Evolutionary conservation across 345 rosid species (phyloP), one percentile per base, ranked within the genome.

Genomic region (Rhodamnia rubescens): DNA sequence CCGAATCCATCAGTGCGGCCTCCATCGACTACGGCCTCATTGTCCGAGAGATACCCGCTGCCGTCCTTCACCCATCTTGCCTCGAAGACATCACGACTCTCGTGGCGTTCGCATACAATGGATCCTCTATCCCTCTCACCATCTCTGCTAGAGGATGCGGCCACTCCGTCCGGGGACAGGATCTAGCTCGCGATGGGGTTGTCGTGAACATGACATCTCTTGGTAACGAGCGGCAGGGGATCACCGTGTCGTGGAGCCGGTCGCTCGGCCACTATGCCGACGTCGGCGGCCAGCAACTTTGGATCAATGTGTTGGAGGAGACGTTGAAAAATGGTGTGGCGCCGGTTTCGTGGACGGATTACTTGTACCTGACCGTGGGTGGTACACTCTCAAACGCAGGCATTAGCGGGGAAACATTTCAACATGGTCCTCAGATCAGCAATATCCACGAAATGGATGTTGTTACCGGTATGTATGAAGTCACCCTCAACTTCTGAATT

Each of bases 351-450:
- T 92, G 92, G 91, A 91, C 94, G 1, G 94, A 92, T 78, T 92
- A 90, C 42, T 86, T 92, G 90, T 87, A 91, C 74, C 86, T 92
- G 1, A 91, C 85, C 27, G 90, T 91, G 22, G 93, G 94, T 10
- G 94, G 94, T 56, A 92, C 94, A 3, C 92, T 92, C 24, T 92
- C 93, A 6, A 91, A 90, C 47, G 94, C 92, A 2, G 94, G 94
- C 82, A 91, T 92, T 24, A 87, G 94, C 49, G 94, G 94, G 54
- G 90, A 90, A 82, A 87, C 91, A 26, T 89, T 89, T 53, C 90
- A 90, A 1, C 85, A 80, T 42, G 93, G 94, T 11, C 94, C 94
- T 51, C 93, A 91, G 89, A 92, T 92, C 78, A 89, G 87, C 90
- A 91, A 92, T 36, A 92, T 92, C n/a, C 81, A 83, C 47, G 93